A percentile compares a stretch with the other conserved stretches of the same genome.
phyloP scores from a whole-genome alignment of 2,329 filamentous ascomycete species.

The Periconia sp. region DNA sequence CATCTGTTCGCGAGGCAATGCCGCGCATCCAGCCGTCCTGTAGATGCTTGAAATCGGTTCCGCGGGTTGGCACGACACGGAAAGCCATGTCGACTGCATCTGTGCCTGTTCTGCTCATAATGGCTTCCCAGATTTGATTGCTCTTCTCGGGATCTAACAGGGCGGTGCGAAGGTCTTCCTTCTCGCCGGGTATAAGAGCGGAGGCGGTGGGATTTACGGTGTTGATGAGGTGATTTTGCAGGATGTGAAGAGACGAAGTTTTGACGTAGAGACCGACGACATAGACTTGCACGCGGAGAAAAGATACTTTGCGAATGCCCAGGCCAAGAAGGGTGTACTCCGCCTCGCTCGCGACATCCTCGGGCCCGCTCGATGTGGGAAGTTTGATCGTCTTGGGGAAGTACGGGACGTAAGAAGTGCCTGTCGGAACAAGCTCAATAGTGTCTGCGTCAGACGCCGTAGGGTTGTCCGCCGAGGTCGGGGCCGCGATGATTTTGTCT shows the following conservation, averaged over 20 bases:
- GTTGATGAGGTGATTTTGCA: constrained; percentile 79
- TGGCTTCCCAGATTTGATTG: constrained; percentile 74
- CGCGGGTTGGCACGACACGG: constrained; percentile 85
- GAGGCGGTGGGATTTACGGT: constrained; percentile 79
- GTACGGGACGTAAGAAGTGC: constrained; percentile 77
- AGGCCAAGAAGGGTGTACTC: constrained; percentile 89
- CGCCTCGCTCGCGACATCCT: constrained; percentile 35
- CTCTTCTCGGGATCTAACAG: constrained; percentile 74
- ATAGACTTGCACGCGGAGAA: constrained; percentile 90
- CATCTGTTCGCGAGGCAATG: constrained; percentile 74
- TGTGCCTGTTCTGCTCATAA: constrained; percentile 64
- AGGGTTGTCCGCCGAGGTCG: constrained; percentile 36
- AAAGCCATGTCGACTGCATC: constrained; percentile 73
- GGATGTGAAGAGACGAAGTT: constrained; percentile 77
- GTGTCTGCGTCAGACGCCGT: constrained; percentile 56
- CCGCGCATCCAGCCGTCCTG: constrained; percentile 90
- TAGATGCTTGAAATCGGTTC: constrained; percentile 92
- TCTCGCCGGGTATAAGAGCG: constrained; percentile 82
- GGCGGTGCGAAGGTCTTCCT: constrained; percentile 70
- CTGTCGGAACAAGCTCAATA: constrained; percentile 78
- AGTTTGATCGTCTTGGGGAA: constrained; percentile 78
- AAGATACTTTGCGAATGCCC: constrained; percentile 87
- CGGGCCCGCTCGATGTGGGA: constrained; percentile 48
- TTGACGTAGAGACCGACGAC: constrained; percentile 92
- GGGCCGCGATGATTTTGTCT: constrained; percentile 61